Evolutionary conservation across 768 basidiomycete genomes (phyloP), one percentile per base, ranked within the genome.

Genomic region (Tephrocybe sp.): DNA sequence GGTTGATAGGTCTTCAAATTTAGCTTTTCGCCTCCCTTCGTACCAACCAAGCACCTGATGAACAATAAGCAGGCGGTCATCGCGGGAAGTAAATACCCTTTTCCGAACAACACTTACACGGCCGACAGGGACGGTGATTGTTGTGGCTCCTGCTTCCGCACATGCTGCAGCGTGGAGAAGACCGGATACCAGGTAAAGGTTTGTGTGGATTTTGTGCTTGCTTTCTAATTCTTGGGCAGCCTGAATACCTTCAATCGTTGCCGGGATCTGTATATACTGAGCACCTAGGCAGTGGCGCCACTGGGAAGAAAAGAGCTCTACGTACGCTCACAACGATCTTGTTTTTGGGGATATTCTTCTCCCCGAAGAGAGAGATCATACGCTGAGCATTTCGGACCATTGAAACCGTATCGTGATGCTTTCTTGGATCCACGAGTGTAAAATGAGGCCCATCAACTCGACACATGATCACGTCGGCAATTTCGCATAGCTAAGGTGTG

Each of bases 101-200:
- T 29, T 18, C 36, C 18, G 15, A 39, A n/a, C n/a, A 16, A n/a
- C 12, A 61, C 80, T 65, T 48, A 83, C 84, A 53, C 65, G 65
- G 22, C 65, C 68, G 43, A 82, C 73, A 31, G 74, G 67, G 57
- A 85, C 72, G 22, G 75, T 77, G 24, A 84, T 64, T 40, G 72
- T 62, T 4, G 67, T 66, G 16, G 77, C 74, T 2, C 73, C 72
- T 6, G 81, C 73, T 55, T 78, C 78, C 22, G 74, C 73, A 50
- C 84, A 85, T 3, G 71, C 70, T n/a, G 69, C 69, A 4, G 78
- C 80, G 50, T 86, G 84, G 25, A 69, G 56, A n/a, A 83, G 65
- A 40, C 66, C 69, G 3, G 78, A 70, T n/a, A 83, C 82, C 39
- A 76, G 57, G 31, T 69, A 69, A 31, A 86, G 61, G 60, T 83